A percentile compares a stretch with the other conserved stretches of the same genome.
phyloP scores from a whole-genome alignment of 2,329 filamentous ascomycete genomes.

The Colletotrichum camelliae region DNA sequence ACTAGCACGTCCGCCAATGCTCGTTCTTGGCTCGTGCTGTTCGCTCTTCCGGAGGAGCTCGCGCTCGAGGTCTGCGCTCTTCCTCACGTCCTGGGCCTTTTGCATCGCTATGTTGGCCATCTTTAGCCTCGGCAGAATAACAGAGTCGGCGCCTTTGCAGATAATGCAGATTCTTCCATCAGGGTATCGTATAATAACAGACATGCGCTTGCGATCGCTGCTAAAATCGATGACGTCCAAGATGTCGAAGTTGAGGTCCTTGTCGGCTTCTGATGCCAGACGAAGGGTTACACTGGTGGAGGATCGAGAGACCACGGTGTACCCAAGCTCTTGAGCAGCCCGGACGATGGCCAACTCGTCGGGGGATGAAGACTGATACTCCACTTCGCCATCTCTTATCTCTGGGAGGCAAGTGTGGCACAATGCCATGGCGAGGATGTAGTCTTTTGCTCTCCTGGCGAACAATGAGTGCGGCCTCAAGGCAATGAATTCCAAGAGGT shows the following conservation, averaged over 20 bases:
- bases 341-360: conserved; percentile 87
- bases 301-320: conserved; percentile 76
- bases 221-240: conserved; percentile 91
- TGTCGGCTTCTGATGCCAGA: conserved; percentile 44
- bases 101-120: conserved; percentile 75
- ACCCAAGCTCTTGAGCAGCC: conserved; percentile 86
- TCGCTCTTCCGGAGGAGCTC: conserved; percentile 62
- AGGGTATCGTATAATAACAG: conserved; percentile 84
- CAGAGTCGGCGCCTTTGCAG: conserved; percentile 90
- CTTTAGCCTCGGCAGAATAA: conserved; percentile 78
- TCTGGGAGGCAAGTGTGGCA: conserved; percentile 94
- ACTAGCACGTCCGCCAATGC: conserved; percentile 60
- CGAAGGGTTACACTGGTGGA: conserved; percentile 68
- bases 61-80: conserved; percentile 64
- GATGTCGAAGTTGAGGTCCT: conserved; percentile 73
- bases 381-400: conserved; percentile 71
- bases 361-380: conserved; percentile 88
- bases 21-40: conserved; percentile 58
- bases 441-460: conserved; percentile 79
- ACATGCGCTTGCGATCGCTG: conserved; percentile 89
- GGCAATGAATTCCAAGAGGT: conserved; percentile 80
- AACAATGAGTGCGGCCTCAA: conserved; percentile 78
- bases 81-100: conserved; percentile 72
- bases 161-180: conserved; percentile 82
- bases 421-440: conserved; percentile 82